A percentile compares a stretch with the other conserved stretches of the same genome.
phyloP scores from a whole-genome alignment of 2,329 filamentous ascomycete species.

The Esteya vermicola region DNA sequence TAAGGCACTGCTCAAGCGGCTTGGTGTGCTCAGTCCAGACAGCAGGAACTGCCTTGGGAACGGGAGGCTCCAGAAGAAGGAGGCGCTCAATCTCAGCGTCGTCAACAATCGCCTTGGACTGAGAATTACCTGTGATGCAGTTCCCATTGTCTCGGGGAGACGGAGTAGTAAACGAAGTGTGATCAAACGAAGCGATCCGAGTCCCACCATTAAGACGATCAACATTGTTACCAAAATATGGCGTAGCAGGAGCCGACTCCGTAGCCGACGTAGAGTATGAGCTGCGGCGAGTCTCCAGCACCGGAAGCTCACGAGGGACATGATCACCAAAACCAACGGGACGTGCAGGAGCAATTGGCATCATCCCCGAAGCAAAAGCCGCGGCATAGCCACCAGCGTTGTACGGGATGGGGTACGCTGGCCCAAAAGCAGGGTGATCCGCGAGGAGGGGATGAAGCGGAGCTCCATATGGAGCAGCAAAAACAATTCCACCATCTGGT shows the following conservation, averaged over 20 bases:
- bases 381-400: constrained; percentile 2
- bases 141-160: constrained; percentile 43
- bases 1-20: constrained; percentile 83
- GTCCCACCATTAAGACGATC: constrained; percentile 43
- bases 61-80: constrained; percentile 60
- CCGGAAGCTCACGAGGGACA: constrained; percentile 39
- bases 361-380: constrained; percentile 15
- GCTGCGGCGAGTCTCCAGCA: constrained; percentile 49
- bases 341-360: constrained; percentile 41
- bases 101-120: constrained; percentile 26
- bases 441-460: constrained; percentile 14
- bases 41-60: constrained; percentile 81
- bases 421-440: constrained; percentile 12
- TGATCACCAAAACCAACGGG: constrained; percentile 28
- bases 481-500: constrained; percentile 16
- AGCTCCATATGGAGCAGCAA: constrained; percentile 11
- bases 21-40: constrained; percentile 78
- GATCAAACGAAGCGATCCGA: constrained; percentile 42
- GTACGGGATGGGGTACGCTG: constrained; percentile 13
- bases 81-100: constrained; percentile 48
- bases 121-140: constrained; percentile 14
- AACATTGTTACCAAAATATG: constrained; percentile 44
- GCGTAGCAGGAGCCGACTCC: constrained; percentile 51
- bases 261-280: constrained; percentile 48
- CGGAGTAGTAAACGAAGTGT: constrained; percentile 51